Evolutionary conservation across 78 protist genomes (phyloP).

Genomic region (Capsaspora owczarzaki): DNA sequence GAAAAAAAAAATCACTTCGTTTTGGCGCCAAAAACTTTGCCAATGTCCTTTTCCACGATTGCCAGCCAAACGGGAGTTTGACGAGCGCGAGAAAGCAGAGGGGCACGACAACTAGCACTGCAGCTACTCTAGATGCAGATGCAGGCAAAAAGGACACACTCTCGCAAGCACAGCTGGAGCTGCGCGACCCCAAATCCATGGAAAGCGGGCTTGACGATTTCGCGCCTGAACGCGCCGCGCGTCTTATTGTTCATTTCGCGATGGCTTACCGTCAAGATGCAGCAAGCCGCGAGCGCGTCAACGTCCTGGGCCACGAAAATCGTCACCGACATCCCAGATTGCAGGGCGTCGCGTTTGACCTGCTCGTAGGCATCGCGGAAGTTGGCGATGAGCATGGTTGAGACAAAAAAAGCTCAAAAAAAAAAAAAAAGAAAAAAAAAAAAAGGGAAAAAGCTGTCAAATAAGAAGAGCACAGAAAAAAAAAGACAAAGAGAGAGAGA

Average conservation of each 20-base stretch:
- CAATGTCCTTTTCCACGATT: too few species aligned
- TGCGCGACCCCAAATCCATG: background rate
- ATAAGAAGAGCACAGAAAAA: too few species aligned
- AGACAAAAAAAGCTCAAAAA: too few species aligned
- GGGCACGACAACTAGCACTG: background rate
- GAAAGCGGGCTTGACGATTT: background rate
- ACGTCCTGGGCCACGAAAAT: background rate
- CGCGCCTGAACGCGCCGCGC: background rate
- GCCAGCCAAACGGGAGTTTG: too few species aligned
- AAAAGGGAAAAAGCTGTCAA: too few species aligned
- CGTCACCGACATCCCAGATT: background rate
- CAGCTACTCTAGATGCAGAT: background rate
- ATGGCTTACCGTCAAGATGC: background rate
- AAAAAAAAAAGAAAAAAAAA: too few species aligned
- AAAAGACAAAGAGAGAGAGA: too few species aligned
- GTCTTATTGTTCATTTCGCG: background rate
- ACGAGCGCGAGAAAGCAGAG: background rate
- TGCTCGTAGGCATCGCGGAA: background rate
- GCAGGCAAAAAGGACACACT: background rate
- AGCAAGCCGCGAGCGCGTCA: background rate
- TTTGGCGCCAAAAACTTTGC: too few species aligned
- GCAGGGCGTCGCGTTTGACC: background rate
- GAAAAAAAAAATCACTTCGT: too few species aligned
- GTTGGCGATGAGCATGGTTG: background rate
- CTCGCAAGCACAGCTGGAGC: background rate